Conservation (phyloP, 2,329 filamentous ascomycete genomes). For the Colletotrichum sp. region DNA sequence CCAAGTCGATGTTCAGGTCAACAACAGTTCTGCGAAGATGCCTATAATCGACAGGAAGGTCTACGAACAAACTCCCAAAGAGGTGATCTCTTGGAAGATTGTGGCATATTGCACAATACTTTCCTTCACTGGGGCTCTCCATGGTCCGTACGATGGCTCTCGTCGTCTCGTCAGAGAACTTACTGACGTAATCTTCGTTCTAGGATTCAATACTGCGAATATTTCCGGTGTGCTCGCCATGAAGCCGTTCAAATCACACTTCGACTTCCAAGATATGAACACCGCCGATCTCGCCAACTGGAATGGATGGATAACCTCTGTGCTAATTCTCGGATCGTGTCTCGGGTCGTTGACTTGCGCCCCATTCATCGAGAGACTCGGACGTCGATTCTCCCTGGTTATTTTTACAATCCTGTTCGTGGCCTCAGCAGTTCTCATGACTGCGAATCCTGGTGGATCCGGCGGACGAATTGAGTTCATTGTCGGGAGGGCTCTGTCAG, state of each 20-base stretch:
- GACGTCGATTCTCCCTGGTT: slow-evolving; percentile 42
- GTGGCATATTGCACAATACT: not conserved
- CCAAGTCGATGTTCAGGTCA: not conserved
- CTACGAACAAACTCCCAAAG: not conserved
- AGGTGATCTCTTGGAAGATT: not conserved
- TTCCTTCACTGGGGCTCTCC: not conserved
- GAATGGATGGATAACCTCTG: not conserved
- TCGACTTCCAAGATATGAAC: not conserved
- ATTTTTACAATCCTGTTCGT: slow-evolving; percentile 47
- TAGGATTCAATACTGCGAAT: not conserved
- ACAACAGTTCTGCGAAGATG: not conserved
- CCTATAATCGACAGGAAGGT: not conserved
- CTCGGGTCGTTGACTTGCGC: slow-evolving; percentile 31
- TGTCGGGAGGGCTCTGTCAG: not conserved
- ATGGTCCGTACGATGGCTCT: not conserved
- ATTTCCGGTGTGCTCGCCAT: not conserved
- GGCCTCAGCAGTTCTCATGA: slow-evolving; percentile 43
- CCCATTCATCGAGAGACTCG: slow-evolving; percentile 45
- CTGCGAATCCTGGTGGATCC: slow-evolving; percentile 35
- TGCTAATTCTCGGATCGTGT: not conserved
- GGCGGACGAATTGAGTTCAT: not conserved
- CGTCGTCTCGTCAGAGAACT: not conserved
- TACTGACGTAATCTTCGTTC: not conserved
- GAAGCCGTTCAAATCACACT: not conserved
- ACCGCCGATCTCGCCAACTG: not conserved